Evolutionary conservation across 331 rosid species (phyloP).

Genomic region (Malus hybrid): DNA sequence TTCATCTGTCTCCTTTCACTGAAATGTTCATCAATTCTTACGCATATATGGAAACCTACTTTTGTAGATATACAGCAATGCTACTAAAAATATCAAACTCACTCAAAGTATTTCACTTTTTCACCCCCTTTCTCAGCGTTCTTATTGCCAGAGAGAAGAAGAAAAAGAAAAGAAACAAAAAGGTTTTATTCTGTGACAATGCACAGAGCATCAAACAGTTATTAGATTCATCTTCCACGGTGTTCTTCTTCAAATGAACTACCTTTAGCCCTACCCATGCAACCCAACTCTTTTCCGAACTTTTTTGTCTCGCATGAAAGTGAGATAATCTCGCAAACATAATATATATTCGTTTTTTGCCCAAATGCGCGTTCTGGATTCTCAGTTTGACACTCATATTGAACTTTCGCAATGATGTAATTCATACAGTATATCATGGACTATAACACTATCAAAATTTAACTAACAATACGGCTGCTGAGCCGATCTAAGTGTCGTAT

Average conservation of each 20-base stretch:
- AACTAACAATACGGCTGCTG: background rate
- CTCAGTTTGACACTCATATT: background rate
- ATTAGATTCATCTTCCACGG: background rate
- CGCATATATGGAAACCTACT: conserved; percentile 8
- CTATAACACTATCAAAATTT: background rate
- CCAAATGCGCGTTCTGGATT: background rate
- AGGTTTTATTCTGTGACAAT: background rate
- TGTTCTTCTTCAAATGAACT: background rate
- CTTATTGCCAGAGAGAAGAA: background rate
- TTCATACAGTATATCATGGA: too few species aligned
- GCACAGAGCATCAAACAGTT: background rate
- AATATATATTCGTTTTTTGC: background rate
- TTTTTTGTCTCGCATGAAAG: background rate
- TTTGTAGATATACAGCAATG: background rate
- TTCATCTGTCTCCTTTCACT: background rate
- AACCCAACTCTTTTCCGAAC: background rate
- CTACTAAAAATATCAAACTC: background rate
- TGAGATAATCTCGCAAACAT: background rate
- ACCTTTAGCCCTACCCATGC: background rate
- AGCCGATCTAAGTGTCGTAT: background rate
- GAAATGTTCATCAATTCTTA: background rate
- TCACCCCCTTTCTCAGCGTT: background rate
- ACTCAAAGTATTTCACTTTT: background rate
- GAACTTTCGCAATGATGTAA: too few species aligned
- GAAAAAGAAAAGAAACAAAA: background rate